Base-by-base conservation (phyloP, 371 early-diverging fungal species). In the Dinochytrium kinnereticum region DNA sequence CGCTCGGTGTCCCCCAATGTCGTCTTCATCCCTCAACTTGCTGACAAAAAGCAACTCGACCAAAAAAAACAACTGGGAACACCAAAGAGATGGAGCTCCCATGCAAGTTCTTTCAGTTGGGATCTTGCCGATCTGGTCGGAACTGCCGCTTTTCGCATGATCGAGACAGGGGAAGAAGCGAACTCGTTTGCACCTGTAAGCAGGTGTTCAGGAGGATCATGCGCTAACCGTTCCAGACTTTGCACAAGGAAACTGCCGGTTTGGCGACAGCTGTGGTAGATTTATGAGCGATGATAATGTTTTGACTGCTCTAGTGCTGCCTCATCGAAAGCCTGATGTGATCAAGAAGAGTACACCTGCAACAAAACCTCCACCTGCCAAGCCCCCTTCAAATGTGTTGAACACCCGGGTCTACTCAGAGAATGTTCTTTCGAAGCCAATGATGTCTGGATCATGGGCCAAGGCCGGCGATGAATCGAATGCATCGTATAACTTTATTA, bases 121-220 rank as follows among this genome's bases (percentile, higher is more conserved):
- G 55, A 13, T 21, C n/a, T 26, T 53, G 55, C 26, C 10, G 26
- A n/a, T 13, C 55, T 15, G 55, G 55, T 21, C 10, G 24, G 55
- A 53, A 53, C 26, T 53, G 55, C 55, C 55, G 55, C n/a, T 53
- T 53, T 53, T 53, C 55, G 26, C 55, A 53, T 53, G 55, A 53
- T 53, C 7, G 55, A 5, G 55, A 53, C 10, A 7, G 55, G 26
- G 55, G 55, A 53, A 13, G 55, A 5, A 53, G 55, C 55, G 55
- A 53, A 26, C 26, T 53, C n/a, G n/a, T 53, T 5, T 53, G 55
- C 55, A 53, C 55, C 10, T 53, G 55, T 53, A 26, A 15, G 55
- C 5, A 21, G 13, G 5, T 13, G 26, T 53, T 5, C 10, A n/a
- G 7, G 5, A 5, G 7, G 55, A 53, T 26, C 26, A 13, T n/a